Percentiles rank a stretch among this genome's conserved stretches.
Conservation (phyloP, 169 alveolate genomes). For the Cyclospora cayetanensis region DNA sequence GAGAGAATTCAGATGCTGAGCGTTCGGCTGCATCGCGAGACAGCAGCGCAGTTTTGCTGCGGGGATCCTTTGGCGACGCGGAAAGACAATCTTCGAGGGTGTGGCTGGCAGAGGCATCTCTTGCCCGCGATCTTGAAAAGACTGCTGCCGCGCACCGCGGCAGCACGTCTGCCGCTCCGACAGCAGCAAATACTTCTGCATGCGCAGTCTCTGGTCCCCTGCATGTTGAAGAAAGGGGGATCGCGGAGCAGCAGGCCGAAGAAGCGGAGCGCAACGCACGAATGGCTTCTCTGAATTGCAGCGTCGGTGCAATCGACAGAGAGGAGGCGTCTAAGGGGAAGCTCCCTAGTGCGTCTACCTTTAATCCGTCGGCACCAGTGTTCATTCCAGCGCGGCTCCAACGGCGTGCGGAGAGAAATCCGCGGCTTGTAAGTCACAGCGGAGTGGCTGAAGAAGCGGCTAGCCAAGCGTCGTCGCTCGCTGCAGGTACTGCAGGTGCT, state of each 20-base stretch:
- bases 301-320: not conserved
- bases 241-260: not conserved
- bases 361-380: conserved; percentile 29
- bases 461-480: not conserved
- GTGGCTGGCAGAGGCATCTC: too few species aligned
- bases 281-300: too few species aligned
- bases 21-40: too few species aligned
- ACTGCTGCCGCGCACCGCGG: not conserved
- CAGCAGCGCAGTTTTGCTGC: too few species aligned
- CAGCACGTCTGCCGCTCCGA: not conserved
- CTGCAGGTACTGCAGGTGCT: not conserved
- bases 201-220: not conserved
- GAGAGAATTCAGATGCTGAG: too few species aligned
- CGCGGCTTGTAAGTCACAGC: not conserved
- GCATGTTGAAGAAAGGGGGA: too few species aligned
- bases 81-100: too few species aligned
- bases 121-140: too few species aligned
- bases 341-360: not conserved
- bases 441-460: conserved; percentile 33
- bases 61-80: too few species aligned
- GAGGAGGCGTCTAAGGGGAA: not conserved
- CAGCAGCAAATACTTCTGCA: not conserved
- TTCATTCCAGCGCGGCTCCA: conserved; percentile 11
- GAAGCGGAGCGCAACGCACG: not conserved
- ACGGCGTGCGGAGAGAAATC: not conserved